These are phyloP conservation scores for Fusarium cyanostomum DNA, from an alignment of 2,329 filamentous ascomycete genomes.

Conservation along the genomic window DNA sequence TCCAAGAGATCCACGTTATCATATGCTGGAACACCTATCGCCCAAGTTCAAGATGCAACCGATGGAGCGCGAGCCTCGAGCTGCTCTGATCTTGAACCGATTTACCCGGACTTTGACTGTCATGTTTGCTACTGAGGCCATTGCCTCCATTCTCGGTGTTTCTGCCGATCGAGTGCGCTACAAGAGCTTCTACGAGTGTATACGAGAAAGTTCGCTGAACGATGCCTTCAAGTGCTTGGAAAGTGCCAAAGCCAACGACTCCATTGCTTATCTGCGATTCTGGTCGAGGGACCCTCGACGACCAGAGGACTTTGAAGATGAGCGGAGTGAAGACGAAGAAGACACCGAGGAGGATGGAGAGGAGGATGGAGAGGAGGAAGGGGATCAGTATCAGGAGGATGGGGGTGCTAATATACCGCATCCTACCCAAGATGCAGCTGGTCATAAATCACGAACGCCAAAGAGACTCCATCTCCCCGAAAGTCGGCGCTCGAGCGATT, in stretches of 20 bases:
- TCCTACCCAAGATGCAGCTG: neutral
- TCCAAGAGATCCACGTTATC: conserved; percentile 83
- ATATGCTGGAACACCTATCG: conserved; percentile 88
- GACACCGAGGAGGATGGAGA: conserved; percentile 10
- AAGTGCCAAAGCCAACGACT: conserved; percentile 88
- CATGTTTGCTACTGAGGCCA: conserved; percentile 85
- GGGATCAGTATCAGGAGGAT: neutral
- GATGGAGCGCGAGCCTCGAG: conserved; percentile 78
- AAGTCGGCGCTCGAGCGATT: conserved; percentile 51
- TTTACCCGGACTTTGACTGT: conserved; percentile 85
- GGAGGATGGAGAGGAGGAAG: conserved; percentile 6
- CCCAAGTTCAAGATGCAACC: conserved; percentile 76
- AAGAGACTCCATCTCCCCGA: conserved; percentile 10
- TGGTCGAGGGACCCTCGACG: conserved; percentile 80
- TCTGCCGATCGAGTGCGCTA: conserved; percentile 74
- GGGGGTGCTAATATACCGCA: neutral
- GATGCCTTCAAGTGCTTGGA: conserved; percentile 84
- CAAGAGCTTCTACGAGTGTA: conserved; percentile 88
- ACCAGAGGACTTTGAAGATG: conserved; percentile 59
- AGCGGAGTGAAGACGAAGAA: conserved; percentile 51
- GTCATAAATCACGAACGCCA: neutral
- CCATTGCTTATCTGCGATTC: conserved; percentile 88
- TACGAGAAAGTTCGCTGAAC: conserved; percentile 77
- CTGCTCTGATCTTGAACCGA: conserved; percentile 84
- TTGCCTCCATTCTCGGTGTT: conserved; percentile 79